Base-by-base conservation (phyloP, 2,329 filamentous ascomycete species). In the Nemania sp. region DNA sequence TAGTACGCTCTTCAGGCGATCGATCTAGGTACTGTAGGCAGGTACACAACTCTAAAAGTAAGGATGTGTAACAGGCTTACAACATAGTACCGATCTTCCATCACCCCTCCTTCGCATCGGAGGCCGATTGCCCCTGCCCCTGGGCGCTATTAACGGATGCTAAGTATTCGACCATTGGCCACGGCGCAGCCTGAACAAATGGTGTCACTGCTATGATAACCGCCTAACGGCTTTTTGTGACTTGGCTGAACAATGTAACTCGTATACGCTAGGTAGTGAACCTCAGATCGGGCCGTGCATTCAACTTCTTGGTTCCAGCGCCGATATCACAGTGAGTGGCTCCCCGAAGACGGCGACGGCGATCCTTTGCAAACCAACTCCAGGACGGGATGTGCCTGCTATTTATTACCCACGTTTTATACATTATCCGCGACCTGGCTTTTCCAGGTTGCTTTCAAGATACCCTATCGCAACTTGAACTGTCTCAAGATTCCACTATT, bases 121-220 rank as follows among this genome's bases (percentile, higher is more conserved):
- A n/a, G n/a, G n/a, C n/a, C n/a, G n/a, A n/a, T n/a, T n/a, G n/a
- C n/a, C n/a, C n/a, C n/a, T n/a, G n/a, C n/a, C n/a, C n/a, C n/a
- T n/a, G n/a, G n/a, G n/a, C n/a, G n/a, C n/a, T n/a, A n/a, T n/a
- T n/a, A n/a, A n/a, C n/a, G n/a, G 9, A 12, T 15, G 12, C 7
- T 17, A 7, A 36, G 33, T 17, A 26, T 41, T 20, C 22, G 28
- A 49, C 28, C 26, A 23, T 20, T 41, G n/a, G 22, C 20, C n/a
- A n/a, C n/a, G n/a, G n/a, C n/a, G n/a, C n/a, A n/a, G n/a, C n/a
- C n/a, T n/a, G n/a, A n/a, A n/a, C n/a, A n/a, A n/a, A n/a, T n/a
- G n/a, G n/a, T 48, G 53, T 52, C 53, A 43, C 53, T 49, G 53
- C 19, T 4, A n/a, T 23, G 17, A 50, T 36, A 42, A 46, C 41